Evolutionary conservation across 2,329 filamentous ascomycete genomes (phyloP), one percentile per base, ranked within the genome.

Genomic region (Cryphonectria carpinicola): DNA sequence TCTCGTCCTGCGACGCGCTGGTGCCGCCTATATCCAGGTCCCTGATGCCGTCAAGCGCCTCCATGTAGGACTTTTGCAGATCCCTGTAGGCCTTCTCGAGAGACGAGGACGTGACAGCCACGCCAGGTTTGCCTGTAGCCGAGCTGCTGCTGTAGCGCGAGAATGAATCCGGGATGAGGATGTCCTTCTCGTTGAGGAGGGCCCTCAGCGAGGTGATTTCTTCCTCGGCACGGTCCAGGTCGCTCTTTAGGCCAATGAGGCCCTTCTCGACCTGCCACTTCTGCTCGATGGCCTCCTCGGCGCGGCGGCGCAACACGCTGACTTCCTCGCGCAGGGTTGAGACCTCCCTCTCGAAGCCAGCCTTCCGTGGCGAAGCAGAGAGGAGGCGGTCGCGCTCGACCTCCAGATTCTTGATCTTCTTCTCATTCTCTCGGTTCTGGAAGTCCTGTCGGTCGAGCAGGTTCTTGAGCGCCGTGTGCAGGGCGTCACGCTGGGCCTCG

Each of bases 231-330:
- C 95, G 93, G 80, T 98, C 96, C 58, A 99, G 88, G 78, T 98
- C 95, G 92, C 97, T 98, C 83, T 97, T 97, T 70, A 98, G 83
- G 69, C 95, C 94, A 67, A 89, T 88, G 1, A 98, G 84, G 25
- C 94, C 94, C 82, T 97, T 97, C 81, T 98, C 95, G 73, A 95
- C 95, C 78, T 97, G 92, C 91, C 93, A 98, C 81, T 98, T 98
- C 77, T 97, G 93, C 78, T 97, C 94, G 19, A 98, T 87, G 22
- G 95, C 95, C 74, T 98, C 95, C 76, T 99, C 95, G 41, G 95
- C 95, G 68, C 96, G 90, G 73, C 91, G 91, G 60, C 96, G 90
- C 70, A 99, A 86, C 22, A 92, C 88, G 66, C 92, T 93, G 73
- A 99, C 92, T 79, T 99, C 96, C 35, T 92, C 90, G 71, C 94